phyloP scores from a whole-genome alignment of 768 basidiomycete genomes.

The Pulveroboletus sp. region DNA sequence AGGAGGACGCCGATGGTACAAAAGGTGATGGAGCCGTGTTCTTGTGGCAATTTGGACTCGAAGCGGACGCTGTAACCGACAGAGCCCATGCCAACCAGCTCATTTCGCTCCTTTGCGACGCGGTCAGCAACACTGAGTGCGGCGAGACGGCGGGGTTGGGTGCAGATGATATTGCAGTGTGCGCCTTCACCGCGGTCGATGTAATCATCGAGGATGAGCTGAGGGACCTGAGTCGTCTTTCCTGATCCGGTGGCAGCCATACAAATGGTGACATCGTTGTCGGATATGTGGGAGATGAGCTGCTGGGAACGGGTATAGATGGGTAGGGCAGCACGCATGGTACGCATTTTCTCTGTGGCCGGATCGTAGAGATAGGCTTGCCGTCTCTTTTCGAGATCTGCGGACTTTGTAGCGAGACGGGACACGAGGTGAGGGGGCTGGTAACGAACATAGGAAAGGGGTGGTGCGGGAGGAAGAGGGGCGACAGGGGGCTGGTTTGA shows the following conservation, averaged over 20 bases:
- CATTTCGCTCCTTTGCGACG: conserved; percentile 84
- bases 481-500: conserved; percentile 11
- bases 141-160: conserved; percentile 88
- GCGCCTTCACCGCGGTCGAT: conserved; percentile 79
- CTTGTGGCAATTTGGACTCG: conserved; percentile 72
- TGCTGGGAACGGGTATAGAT: conserved; percentile 66
- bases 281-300: conserved; percentile 62
- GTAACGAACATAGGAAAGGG: conserved; percentile 24
- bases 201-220: conserved; percentile 82
- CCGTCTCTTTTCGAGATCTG: conserved; percentile 48
- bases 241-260: conserved; percentile 91
- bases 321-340: conserved; percentile 64
- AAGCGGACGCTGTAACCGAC: conserved; percentile 94
- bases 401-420: conserved; percentile 47
- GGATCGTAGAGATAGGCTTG: conserved; percentile 61
- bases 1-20: conserved; percentile 92
- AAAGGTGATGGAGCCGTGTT: conserved; percentile 83
- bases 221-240: conserved; percentile 93
- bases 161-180: conserved; percentile 85
- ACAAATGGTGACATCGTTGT: conserved; percentile 82
- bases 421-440: conserved; percentile 29
- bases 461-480: conserved; percentile 1
- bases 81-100: conserved; percentile 56
- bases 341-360: conserved; percentile 59
- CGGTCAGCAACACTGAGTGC: conserved; percentile 90